A percentile compares a stretch with the other conserved stretches of the same genome.
phyloP scores from a whole-genome alignment of 805 yeast genomes.

The Brettanomyces naardenensis region DNA sequence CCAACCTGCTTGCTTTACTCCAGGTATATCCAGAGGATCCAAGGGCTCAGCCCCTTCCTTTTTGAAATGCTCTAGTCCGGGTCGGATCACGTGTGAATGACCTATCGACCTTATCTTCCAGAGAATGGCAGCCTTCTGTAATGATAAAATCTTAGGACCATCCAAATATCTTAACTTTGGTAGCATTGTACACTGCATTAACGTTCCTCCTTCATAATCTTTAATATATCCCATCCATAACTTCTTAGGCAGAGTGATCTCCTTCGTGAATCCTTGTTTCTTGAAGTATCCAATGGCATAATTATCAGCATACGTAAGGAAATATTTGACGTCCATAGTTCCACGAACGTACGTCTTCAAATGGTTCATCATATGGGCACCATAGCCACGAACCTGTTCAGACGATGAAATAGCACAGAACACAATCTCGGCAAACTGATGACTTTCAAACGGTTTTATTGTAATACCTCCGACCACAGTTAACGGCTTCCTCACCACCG shows the following conservation, averaged over 20 bases:
- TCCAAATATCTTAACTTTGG: constrained; percentile 86
- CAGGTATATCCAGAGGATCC: constrained; percentile 86
- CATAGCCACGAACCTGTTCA: constrained; percentile 97
- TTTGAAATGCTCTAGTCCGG: constrained; percentile 71
- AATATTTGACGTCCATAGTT: constrained; percentile 78
- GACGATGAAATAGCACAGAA: constrained; percentile 97
- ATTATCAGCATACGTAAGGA: constrained; percentile 94
- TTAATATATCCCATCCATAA: constrained; percentile 98
- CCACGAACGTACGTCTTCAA: constrained; percentile 89
- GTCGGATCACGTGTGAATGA: constrained; percentile 69
- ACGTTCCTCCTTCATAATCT: constrained; percentile 97
- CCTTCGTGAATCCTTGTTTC: constrained; percentile 97
- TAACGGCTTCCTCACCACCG: constrained; percentile 87
- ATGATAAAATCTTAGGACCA: constrained; percentile 71
- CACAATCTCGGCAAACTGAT: constrained; percentile 95
- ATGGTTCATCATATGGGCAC: constrained; percentile 98
- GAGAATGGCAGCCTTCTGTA: constrained; percentile 89
- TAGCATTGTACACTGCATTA: constrained; percentile 95
- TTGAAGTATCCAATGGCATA: constrained; percentile 98
- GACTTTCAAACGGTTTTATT: constrained; percentile 82
- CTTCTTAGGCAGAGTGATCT: constrained; percentile 74
- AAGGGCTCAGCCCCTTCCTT: constrained; percentile 39
- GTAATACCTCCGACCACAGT: constrained; percentile 98
- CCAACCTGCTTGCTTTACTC: constrained; percentile 93
- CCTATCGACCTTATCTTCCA: constrained; percentile 75